Evolutionary conservation across 2,329 filamentous ascomycete genomes (phyloP).

Genomic region (Polychaeton citri): DNA sequence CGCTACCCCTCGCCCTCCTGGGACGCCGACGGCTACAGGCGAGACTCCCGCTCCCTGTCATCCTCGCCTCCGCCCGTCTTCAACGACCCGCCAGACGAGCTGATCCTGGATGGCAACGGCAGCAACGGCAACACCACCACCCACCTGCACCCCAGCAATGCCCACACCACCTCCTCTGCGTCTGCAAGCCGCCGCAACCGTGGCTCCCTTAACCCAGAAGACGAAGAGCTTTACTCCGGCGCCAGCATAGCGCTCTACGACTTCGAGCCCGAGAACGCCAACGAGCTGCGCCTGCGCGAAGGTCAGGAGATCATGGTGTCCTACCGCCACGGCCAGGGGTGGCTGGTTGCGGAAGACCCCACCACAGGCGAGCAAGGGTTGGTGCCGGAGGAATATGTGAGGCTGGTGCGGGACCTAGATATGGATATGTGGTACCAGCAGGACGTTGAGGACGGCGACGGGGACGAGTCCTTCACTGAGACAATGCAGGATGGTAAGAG

Average conservation of each 20-base stretch:
- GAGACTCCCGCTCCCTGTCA: background rate
- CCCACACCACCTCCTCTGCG: slow-evolving; percentile 11
- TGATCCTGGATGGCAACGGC: background rate
- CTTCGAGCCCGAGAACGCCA: slow-evolving; percentile 90
- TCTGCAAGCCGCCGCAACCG: no score
- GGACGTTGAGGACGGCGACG: slow-evolving; percentile 4
- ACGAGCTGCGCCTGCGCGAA: slow-evolving; percentile 82
- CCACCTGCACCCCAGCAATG: slow-evolving; percentile 8
- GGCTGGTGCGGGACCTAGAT: slow-evolving; percentile 58
- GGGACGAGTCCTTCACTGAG: slow-evolving; percentile 1
- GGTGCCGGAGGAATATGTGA: slow-evolving; percentile 92
- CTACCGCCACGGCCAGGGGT: slow-evolving; percentile 90
- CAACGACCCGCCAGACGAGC: background rate
- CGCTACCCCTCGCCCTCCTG: background rate
- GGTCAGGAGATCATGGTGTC: slow-evolving; percentile 95
- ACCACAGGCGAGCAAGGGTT: slow-evolving; percentile 87
- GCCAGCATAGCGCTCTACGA: slow-evolving; percentile 93
- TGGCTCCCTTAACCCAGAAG: slow-evolving; percentile 51
- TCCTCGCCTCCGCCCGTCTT: background rate
- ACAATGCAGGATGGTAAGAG: no score
- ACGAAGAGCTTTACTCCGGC: slow-evolving; percentile 91
- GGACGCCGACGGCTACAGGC: background rate
- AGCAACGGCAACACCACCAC: no score
- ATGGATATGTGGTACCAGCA: slow-evolving; percentile 75
- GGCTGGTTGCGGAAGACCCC: slow-evolving; percentile 92